A percentile compares a stretch with the other conserved stretches of the same genome.
phyloP scores from a whole-genome alignment of 352 stramenopile species.

The Pythium biforme region DNA sequence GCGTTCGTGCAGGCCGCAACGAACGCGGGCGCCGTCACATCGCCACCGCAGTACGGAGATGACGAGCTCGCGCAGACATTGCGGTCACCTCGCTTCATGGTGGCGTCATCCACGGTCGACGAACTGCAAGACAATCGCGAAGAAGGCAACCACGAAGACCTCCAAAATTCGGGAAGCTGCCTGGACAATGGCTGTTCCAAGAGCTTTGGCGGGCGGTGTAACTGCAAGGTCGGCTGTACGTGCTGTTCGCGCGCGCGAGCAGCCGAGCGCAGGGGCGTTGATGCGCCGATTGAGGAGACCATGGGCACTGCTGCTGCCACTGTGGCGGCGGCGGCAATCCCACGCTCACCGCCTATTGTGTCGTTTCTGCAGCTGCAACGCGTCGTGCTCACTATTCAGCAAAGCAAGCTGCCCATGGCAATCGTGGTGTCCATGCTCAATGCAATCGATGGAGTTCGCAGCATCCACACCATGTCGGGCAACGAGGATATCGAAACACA shows the following conservation, averaged over 20 bases:
- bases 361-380: slow-evolving; percentile 11
- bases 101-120: neutral
- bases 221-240: slow-evolving; percentile 49
- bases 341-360: neutral
- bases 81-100: neutral
- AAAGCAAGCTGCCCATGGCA: neutral
- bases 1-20: slow-evolving; percentile 17
- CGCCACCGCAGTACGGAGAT: slow-evolving; percentile 4
- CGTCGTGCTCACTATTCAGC: neutral
- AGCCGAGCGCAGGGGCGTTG: slow-evolving; percentile 1
- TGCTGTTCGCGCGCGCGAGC: slow-evolving; percentile 30
- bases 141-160: neutral
- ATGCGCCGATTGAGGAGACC: neutral
- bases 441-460: slow-evolving; percentile 39
- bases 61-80: neutral
- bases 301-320: too few relatives aligned
- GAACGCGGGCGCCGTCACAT: slow-evolving; percentile 5
- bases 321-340: neutral
- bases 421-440: slow-evolving; percentile 36
- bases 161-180: slow-evolving; percentile 40
- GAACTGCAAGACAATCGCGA: neutral
- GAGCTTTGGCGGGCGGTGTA: slow-evolving; percentile 64
- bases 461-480: slow-evolving; percentile 34
- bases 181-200: slow-evolving; percentile 65
- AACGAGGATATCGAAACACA: neutral